Evolutionary conservation across 495 filamentous ascomycete species (phyloP), one percentile per base, ranked within the genome.

Genomic region (Penicillium odoratum): DNA sequence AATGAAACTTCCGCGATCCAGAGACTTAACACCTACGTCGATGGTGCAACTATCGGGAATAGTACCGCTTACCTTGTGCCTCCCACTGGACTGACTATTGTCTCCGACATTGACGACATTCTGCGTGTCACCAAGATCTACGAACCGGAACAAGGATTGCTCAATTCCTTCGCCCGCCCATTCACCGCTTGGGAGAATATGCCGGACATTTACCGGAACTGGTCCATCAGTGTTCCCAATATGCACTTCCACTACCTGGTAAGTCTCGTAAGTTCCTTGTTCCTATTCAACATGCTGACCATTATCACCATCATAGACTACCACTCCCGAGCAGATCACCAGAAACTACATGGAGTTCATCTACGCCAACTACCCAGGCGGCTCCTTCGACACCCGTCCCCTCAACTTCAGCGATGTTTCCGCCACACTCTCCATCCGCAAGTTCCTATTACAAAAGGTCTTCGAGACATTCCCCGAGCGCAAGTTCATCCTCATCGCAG

Each of bases 51-150:
- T 26, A 80, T 78, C 6, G 89, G 89, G 45, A 93, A 93, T 63
- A 80, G 84, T 18, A 93, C 89, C 4, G 85, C 87, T 3, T 92
- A 90, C 68, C 83, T 93, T 1, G 85, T 92, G 1, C 88, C 88
- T 3, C 68, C 82, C 0, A 73, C 73, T 7, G 89, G 88, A 28
- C 62, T 90, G 16, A 90, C 88, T 9, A 78, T 91, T 48, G 75
- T 91, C 54, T 87, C 83, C 30, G 88, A 93, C 62, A 88, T 92
- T 59, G 89, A 92, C 56, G 89, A 92, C 68, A 89, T 91, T 60
- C 82, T 93, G 0, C 86, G 89, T 29, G 72, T 91, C n/a, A 92
- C 89, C 48, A 88, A 90, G 70, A 92, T 93, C 72, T 92, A 90
- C 69, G 66, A 86, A 40, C 89, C 89, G 1, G 76, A 81, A 55